Base-by-base conservation (phyloP, 2,329 filamentous ascomycete genomes). In the Penicillium thymicola region DNA sequence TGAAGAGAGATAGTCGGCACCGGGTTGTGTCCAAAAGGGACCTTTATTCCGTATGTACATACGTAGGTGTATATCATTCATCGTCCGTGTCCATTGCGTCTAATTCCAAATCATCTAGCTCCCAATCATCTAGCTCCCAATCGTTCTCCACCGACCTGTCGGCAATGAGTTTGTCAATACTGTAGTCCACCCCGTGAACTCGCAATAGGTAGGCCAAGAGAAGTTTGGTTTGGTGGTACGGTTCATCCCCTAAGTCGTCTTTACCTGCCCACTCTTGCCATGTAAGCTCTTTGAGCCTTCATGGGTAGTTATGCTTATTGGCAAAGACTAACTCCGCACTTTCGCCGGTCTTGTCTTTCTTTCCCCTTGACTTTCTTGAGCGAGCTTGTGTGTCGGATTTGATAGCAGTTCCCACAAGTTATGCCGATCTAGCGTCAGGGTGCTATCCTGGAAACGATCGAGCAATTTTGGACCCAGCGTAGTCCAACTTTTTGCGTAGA, bases 301-400 rank as follows among this genome's bases (percentile, higher is more conserved):
- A 16, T 36, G 7, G 34, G 16, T 36, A 1, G 2, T n/a, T 36
- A 7, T 16, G 7, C 5, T 36, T 36, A 1, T 36, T n/a, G 0
- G 16, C 9, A 16, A 36, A 36, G 6, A 36, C 32, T 36, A 28
- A 28, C 27, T 28, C 8, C 2, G 8, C 27, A 28, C 27, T 28
- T 28, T 8, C 2, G 8, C 8, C 8, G 27, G 27, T 28, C 8
- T 30, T 21, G 21, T 21, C 21, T 21, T 21, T 21, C 21, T 21
- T 21, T 21, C 21, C 21, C 21, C 21, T 30, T 30, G 4, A 2
- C 28, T 11, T 30, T 30, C 28, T 5, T 30, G 2, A 11, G 10
- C 10, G 10, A 30, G 28, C 10, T 5, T 11, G 0, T 11, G 3
- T 1, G 0, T 30, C 28, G 28, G 1, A 5, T 1, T 5, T 37